These are phyloP conservation scores for Xylariaceae sp. DNA, from an alignment of 2,329 filamentous ascomycete species.

Conservation along the genomic window DNA sequence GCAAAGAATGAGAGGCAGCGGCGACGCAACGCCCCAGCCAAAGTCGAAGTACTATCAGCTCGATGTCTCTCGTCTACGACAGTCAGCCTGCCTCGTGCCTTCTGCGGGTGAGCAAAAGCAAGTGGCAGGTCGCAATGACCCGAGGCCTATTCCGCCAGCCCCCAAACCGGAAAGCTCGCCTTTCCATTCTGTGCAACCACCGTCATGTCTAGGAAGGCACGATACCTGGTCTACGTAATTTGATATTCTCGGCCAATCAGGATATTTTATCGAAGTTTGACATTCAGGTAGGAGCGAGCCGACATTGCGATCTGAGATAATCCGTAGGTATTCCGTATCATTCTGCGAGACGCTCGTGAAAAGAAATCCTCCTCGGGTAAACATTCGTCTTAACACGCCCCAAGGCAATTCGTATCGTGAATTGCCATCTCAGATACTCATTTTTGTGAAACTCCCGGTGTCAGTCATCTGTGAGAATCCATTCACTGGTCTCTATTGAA, in stretches of 20 bases:
- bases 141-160: background rate
- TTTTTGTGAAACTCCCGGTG: too few species aligned
- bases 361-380: background rate
- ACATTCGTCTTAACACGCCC: background rate
- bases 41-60: too few species aligned
- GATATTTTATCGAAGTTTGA: background rate
- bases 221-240: background rate
- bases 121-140: background rate
- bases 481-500: too few species aligned
- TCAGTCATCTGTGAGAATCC: too few species aligned
- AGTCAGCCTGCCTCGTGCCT: too few species aligned
- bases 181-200: background rate
- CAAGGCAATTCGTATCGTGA: too few species aligned
- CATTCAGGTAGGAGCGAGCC: background rate
- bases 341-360: background rate
- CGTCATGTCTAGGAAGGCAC: too few species aligned
- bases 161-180: background rate
- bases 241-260: background rate
- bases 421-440: too few species aligned
- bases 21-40: background rate
- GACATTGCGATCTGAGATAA: background rate
- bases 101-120: background rate
- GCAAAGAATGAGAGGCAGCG: background rate
- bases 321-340: background rate
- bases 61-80: too few species aligned